Percentiles rank a stretch among this genome's conserved stretches.
Evolutionary conservation across 2,329 filamentous ascomycete species (phyloP).

Genomic region (Ophiostoma pallidulum): DNA sequence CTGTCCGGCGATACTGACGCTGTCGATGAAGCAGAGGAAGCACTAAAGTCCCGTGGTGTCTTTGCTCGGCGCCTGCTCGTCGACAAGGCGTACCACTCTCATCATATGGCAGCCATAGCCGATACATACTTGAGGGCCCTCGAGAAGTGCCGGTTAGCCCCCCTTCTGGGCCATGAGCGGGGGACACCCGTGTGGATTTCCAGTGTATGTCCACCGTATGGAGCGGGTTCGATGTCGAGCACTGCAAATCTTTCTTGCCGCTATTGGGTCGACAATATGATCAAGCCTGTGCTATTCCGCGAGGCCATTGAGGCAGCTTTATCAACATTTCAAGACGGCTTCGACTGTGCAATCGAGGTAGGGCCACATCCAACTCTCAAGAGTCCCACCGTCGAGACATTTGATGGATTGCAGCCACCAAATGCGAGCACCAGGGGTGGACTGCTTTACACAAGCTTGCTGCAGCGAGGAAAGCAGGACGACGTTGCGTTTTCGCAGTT

Average conservation of each 20-base stretch:
- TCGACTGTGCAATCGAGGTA: constrained; percentile 26
- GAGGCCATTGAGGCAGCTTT: constrained; percentile 7
- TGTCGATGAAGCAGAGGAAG: constrained; percentile 14
- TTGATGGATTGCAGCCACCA: constrained; percentile 14
- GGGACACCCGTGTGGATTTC: constrained; percentile 10
- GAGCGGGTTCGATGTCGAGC: constrained; percentile 12
- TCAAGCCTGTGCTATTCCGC: constrained; percentile 22
- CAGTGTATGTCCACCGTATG: constrained; percentile 21
- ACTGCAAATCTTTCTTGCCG: constrained; percentile 12
- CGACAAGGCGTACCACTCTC: constrained; percentile 30
- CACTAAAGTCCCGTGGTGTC: constrained; percentile 17
- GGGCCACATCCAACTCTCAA: constrained; percentile 22
- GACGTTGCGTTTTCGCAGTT: constrained; percentile 24
- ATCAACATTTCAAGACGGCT: constrained; percentile 17
- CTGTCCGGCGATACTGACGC: constrained; percentile 30
- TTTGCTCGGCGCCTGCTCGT: constrained; percentile 27
- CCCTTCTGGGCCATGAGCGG: no score
- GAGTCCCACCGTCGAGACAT: constrained; percentile 13
- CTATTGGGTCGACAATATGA: constrained; percentile 26
- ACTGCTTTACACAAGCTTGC: constrained; percentile 25
- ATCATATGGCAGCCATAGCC: constrained; percentile 23
- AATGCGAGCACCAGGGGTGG: constrained; percentile 19
- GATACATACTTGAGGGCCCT: constrained; percentile 18
- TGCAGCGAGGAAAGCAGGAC: constrained; percentile 24
- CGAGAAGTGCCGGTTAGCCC: not conserved